phyloP scores from a whole-genome alignment of 176 grass and related monocot genomes.

The Bolboschoenus planiculmis region DNA sequence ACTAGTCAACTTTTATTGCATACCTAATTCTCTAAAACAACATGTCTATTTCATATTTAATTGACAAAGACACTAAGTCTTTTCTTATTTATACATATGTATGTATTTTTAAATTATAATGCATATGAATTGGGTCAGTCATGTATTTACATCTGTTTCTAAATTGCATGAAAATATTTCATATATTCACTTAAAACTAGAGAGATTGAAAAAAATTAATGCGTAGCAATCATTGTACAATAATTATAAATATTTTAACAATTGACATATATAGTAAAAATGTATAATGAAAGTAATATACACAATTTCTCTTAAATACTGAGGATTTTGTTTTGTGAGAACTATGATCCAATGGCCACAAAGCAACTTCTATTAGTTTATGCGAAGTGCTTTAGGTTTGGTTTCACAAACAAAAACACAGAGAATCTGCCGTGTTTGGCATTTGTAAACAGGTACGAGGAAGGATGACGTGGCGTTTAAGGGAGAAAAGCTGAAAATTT shows the following conservation, averaged over 20 bases:
- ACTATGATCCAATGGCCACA: not conserved
- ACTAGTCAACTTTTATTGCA: not conserved
- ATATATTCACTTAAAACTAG: not conserved
- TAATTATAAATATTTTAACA: not conserved
- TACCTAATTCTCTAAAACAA: not conserved
- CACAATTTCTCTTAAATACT: not conserved
- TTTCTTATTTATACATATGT: not conserved
- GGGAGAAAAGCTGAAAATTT: not conserved
- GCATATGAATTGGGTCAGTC: not conserved
- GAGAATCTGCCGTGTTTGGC: not conserved
- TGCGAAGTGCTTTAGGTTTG: not conserved
- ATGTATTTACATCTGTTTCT: not conserved
- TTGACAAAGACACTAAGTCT: not conserved
- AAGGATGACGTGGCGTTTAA: slow-evolving; percentile 62
- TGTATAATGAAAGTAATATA: no score
- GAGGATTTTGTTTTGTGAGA: not conserved
- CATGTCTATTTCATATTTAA: not conserved
- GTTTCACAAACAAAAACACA: not conserved
- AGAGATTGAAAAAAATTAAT: not conserved
- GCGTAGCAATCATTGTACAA: not conserved
- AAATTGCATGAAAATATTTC: not conserved
- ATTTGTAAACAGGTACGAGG: slow-evolving; percentile 67
- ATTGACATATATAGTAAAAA: not conserved
- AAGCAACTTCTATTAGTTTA: not conserved
- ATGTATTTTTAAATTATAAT: not conserved